Conservation (phyloP, 75 land plant species). For the Cupressus sempervirens region DNA sequence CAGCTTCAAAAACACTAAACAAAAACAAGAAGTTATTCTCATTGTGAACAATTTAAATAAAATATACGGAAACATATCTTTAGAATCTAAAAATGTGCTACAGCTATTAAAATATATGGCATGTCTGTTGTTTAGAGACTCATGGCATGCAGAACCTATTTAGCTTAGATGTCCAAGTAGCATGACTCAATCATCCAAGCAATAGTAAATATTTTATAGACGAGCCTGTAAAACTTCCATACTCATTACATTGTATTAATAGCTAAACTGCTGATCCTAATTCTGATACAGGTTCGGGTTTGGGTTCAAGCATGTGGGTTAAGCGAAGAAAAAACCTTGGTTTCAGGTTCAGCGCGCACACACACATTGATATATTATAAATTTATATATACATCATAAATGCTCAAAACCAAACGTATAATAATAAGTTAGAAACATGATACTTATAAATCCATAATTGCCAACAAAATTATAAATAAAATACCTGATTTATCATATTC, state of each 20-base stretch:
- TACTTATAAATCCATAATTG: no score
- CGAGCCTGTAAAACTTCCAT: background rate
- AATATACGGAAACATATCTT: background rate
- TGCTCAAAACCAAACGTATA: no score
- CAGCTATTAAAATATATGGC: background rate
- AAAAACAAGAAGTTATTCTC: constrained; percentile 7
- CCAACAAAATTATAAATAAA: no score
- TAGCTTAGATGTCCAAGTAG: background rate
- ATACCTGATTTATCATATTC: no score
- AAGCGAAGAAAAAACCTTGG: no score
- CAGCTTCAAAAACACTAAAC: constrained; percentile 96
- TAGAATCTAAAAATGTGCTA: background rate
- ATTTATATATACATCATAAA: no score
- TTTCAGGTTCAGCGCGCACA: no score
- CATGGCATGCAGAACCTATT: background rate
- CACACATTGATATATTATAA: no score
- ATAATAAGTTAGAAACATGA: no score
- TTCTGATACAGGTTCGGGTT: no score
- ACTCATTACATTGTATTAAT: background rate
- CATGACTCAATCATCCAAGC: background rate
- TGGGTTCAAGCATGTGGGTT: no score
- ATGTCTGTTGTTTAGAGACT: background rate
- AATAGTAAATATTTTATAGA: background rate
- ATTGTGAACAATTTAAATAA: background rate
- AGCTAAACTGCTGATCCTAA: no score